These are phyloP conservation scores for Hypomyces perniciosus DNA, from an alignment of 2,329 filamentous ascomycete species.

Conservation along the genomic window DNA sequence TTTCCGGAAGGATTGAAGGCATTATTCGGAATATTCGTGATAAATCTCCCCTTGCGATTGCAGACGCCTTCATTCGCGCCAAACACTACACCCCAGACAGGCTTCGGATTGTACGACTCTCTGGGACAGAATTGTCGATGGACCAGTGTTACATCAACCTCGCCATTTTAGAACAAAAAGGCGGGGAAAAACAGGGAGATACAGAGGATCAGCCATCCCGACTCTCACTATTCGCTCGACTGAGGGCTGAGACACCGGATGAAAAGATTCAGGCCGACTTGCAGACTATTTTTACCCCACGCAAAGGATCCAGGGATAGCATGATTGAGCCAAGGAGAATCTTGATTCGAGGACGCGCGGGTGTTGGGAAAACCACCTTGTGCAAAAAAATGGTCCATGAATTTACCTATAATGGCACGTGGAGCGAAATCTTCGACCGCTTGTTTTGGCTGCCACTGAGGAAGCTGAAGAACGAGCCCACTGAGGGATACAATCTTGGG, in stretches of 20 bases:
- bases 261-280: conserved; percentile 20
- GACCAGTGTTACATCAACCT: conserved; percentile 37
- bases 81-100: conserved; percentile 18
- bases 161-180: conserved; percentile 25
- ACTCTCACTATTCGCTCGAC: conserved; percentile 14
- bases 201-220: too few species aligned
- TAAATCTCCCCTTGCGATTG: too few species aligned
- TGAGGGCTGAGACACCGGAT: conserved; percentile 21
- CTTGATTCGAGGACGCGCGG: conserved; percentile 29
- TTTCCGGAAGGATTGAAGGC: conserved; percentile 3
- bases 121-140: conserved; percentile 27
- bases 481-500: conserved; percentile 18
- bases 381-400: conserved; percentile 34
- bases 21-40: too few species aligned
- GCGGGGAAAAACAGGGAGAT: not conserved
- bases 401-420: conserved; percentile 19
- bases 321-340: conserved; percentile 24
- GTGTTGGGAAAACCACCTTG: conserved; percentile 33
- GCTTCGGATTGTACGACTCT: conserved; percentile 30
- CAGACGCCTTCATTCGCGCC: conserved; percentile 14
- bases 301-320: conserved; percentile 14
- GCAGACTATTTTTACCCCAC: conserved; percentile 22
- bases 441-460: conserved; percentile 36
- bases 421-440: conserved; percentile 26
- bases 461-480: conserved; percentile 22